phyloP scores from a whole-genome alignment of 192 early-diverging fungal genomes.

The Podochytrium sp. region DNA sequence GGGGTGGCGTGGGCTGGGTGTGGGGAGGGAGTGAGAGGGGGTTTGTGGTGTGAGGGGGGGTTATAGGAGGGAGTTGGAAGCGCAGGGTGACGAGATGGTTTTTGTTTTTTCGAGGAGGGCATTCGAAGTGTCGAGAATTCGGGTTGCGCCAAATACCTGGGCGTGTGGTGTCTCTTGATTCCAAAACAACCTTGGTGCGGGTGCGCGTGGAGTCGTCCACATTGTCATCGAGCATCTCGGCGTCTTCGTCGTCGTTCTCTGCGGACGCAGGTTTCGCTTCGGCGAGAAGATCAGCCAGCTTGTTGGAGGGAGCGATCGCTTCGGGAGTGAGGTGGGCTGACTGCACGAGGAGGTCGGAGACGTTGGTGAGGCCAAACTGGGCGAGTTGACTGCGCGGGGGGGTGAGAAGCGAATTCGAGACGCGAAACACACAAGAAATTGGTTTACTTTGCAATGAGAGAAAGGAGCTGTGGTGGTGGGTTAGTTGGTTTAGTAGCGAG shows the following conservation, averaged over 20 bases:
- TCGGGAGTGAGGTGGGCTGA: neutral
- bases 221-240: too few relatives aligned
- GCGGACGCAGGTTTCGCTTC: too few relatives aligned
- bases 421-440: neutral
- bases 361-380: neutral
- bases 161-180: too few relatives aligned
- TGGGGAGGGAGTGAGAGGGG: neutral
- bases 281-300: neutral
- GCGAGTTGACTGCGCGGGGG: neutral
- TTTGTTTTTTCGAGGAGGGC: too few relatives aligned
- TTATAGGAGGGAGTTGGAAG: too few relatives aligned
- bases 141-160: too few relatives aligned
- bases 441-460: constrained; percentile 4
- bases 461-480: neutral
- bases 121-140: too few relatives aligned
- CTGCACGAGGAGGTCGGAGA: neutral
- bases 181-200: too few relatives aligned
- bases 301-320: neutral
- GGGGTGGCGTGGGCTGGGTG: constrained; percentile 44
- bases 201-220: too few relatives aligned
- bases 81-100: too few relatives aligned
- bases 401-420: neutral
- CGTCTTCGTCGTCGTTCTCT: too few relatives aligned
- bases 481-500: too few relatives aligned
- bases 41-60: neutral